Evolutionary conservation across 2,329 filamentous ascomycete species (phyloP), one percentile per base, ranked within the genome.

Genomic region (Alternaria postmessia): DNA sequence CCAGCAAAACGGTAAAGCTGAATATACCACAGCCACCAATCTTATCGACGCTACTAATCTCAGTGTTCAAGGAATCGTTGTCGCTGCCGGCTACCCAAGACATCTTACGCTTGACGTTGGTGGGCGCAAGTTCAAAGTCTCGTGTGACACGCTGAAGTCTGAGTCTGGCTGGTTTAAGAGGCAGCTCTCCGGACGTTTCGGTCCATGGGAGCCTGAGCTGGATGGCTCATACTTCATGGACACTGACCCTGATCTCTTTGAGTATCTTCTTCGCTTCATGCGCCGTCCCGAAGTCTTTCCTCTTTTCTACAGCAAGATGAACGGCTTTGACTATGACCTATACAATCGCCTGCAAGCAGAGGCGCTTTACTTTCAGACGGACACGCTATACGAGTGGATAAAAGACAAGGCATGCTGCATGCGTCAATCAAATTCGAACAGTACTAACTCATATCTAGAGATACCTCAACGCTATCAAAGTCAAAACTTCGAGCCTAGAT

Each of bases 141-240:
- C 54, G 0, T 20, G 36, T 7, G 47, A 49, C 16, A 63, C 51
- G 2, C 62, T 72, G 5, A 38, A n/a, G 16, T 20, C 42, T 2
- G 56, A 57, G 12, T 68, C 68, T 5, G 58, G 51, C 2, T 44
- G 62, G 20, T 69, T 70, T 38, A 16, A 32, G 3, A 20, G 4
- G 22, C 56, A 56, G 32, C 38, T 65, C 0, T 63, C 60, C 20
- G 51, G 32, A 2, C 26, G 49, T n/a, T 63, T 49, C 41, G 26
- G 26, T 2, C 36, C 36, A 4, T 62, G 64, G 63, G 32, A 20
- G 3, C 59, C 62, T 9, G 32, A 68, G 34, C 12, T 30, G 0
- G 63, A 80, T 22, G 76, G 74, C 0, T 71, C 72, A 0, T 77
- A 77, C 63, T 82, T 81, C 64, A 54, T 83, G 20, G 80, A 82